phyloP scores from a whole-genome alignment of 345 rosid species.

The Hibiscus trionum region DNA sequence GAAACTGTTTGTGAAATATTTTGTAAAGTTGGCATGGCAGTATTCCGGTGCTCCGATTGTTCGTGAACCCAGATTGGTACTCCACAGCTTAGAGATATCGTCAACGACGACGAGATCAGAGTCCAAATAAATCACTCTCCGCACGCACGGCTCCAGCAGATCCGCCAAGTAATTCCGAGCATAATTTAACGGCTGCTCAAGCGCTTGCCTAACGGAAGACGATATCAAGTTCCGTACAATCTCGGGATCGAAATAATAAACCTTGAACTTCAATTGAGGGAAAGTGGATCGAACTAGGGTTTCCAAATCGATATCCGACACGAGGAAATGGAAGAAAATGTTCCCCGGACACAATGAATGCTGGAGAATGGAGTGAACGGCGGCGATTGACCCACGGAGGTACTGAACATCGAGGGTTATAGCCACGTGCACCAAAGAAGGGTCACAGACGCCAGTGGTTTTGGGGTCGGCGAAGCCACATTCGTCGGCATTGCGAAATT shows the following conservation, averaged over 20 bases:
- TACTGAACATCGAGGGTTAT: slow-evolving; percentile 87
- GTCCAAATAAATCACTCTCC: slow-evolving; percentile 79
- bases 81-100: slow-evolving; percentile 75
- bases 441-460: slow-evolving; percentile 55
- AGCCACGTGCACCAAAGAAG: slow-evolving; percentile 74
- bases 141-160: slow-evolving; percentile 77
- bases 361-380: slow-evolving; percentile 76
- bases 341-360: slow-evolving; percentile 73
- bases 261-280: slow-evolving; percentile 80
- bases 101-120: slow-evolving; percentile 89
- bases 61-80: slow-evolving; percentile 45
- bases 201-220: slow-evolving; percentile 83
- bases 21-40: slow-evolving; percentile 90
- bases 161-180: slow-evolving; percentile 84
- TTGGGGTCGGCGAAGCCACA: slow-evolving; percentile 41
- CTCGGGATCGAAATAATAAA: slow-evolving; percentile 75
- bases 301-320: slow-evolving; percentile 59
- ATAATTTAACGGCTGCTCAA: slow-evolving; percentile 89
- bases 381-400: slow-evolving; percentile 94
- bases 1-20: slow-evolving; percentile 70
- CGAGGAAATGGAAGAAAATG: slow-evolving; percentile 84
- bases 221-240: slow-evolving; percentile 71
- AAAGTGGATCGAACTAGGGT: slow-evolving; percentile 70
- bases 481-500: slow-evolving; percentile 78
- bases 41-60: slow-evolving; percentile 97